Percentiles rank a stretch among this genome's conserved stretches.
phyloP scores from a whole-genome alignment of 2,329 filamentous ascomycete species.

The Colletotrichum echinochloae region DNA sequence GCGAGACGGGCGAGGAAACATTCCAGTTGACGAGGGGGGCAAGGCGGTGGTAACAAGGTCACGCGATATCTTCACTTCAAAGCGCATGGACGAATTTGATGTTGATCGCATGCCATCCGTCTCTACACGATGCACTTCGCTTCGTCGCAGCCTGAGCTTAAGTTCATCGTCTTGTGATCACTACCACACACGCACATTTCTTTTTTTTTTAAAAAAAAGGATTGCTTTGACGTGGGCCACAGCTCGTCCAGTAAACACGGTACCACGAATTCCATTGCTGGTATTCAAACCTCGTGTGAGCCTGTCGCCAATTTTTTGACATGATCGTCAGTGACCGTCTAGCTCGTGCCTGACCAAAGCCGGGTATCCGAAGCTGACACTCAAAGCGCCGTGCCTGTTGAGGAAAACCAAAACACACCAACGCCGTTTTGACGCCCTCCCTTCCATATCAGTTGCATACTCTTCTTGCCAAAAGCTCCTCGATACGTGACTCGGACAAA shows the following conservation, averaged over 20 bases:
- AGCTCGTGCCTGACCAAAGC: slow-evolving; percentile 37
- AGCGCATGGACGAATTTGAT: background rate
- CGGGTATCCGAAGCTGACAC: slow-evolving; percentile 39
- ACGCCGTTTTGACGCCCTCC: slow-evolving; percentile 21
- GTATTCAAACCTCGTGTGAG: background rate
- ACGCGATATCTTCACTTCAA: background rate
- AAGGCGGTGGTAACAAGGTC: background rate
- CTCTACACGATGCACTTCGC: background rate
- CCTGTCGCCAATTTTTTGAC: slow-evolving; percentile 6
- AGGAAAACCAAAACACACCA: background rate
- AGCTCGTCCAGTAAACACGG: background rate
- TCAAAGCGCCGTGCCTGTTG: slow-evolving; percentile 3
- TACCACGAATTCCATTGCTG: background rate
- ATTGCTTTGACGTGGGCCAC: background rate
- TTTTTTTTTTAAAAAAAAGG: no score
- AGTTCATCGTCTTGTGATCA: background rate
- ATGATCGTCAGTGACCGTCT: slow-evolving; percentile 29
- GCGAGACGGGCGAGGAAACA: slow-evolving; percentile 7
- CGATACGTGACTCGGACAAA: background rate
- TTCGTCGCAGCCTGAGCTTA: background rate
- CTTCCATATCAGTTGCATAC: slow-evolving; percentile 20
- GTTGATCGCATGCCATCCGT: background rate
- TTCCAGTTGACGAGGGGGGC: background rate
- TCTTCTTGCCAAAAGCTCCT: slow-evolving; percentile 12
- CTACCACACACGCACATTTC: no score